phyloP scores from a whole-genome alignment of 2,329 filamentous ascomycete genomes.

The Phialophora chinensis region DNA sequence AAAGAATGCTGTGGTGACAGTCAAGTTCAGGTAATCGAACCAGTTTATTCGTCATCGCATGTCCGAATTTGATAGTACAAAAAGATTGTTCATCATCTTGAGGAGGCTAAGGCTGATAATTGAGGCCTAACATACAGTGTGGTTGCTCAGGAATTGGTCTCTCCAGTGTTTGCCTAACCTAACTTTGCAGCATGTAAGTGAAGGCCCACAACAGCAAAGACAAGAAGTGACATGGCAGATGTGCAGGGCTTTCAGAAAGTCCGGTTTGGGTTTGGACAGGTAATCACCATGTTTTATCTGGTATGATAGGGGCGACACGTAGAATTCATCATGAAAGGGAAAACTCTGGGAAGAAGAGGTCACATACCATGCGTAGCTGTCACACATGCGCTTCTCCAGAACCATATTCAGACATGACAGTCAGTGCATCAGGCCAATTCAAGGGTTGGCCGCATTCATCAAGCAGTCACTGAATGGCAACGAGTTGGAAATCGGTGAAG shows the following conservation, averaged over 20 bases:
- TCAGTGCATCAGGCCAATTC: not conserved
- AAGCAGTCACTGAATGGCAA: not conserved
- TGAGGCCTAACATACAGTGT: constrained; percentile 4
- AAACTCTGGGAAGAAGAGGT: constrained; percentile 21
- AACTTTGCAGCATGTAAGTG: constrained; percentile 12
- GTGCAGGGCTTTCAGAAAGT: constrained; percentile 55
- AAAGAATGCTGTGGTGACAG: not conserved
- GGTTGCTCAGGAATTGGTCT: not conserved
- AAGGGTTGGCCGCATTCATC: not conserved
- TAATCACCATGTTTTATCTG: constrained; percentile 60
- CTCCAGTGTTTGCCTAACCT: not conserved
- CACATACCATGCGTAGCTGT: constrained; percentile 1
- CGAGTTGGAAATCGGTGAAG: not conserved
- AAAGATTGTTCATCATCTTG: constrained; percentile 51
- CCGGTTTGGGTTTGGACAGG: constrained; percentile 62
- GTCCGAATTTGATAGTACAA: constrained; percentile 58
- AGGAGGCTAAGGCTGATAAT: constrained; percentile 13
- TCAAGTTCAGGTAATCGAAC: constrained; percentile 55
- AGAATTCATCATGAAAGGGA: constrained; percentile 60
- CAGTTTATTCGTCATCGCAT: constrained; percentile 52
- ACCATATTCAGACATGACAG: not conserved
- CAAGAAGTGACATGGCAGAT: not conserved
- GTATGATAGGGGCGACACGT: constrained; percentile 69
- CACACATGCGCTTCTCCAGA: not conserved
- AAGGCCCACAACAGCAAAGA: not conserved